Conservation (phyloP, 164 flowering plant genomes). For the Euptelea pleiosperma region DNA sequence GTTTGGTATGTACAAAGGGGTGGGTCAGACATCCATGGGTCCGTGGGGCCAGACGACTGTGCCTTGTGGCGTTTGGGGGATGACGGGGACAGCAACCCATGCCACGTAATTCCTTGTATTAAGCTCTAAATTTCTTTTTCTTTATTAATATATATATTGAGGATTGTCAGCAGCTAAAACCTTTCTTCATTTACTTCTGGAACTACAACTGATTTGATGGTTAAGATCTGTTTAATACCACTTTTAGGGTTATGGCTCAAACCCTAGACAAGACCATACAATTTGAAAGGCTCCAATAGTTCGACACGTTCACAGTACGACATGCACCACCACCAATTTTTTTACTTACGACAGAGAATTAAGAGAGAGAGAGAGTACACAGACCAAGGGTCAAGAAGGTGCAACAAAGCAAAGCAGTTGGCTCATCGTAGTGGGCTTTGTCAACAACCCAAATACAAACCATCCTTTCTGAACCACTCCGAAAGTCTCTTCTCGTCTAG, state of each 20-base stretch:
- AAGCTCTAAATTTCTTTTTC: too few species aligned
- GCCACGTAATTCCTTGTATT: too few species aligned
- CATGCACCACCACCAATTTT: constrained; percentile 7
- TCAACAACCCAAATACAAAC: constrained; percentile 16
- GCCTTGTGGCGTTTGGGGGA: too few species aligned
- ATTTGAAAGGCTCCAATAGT: not conserved
- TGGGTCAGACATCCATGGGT: too few species aligned
- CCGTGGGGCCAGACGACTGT: too few species aligned
- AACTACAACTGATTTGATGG: constrained; percentile 44
- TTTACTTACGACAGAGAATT: not conserved
- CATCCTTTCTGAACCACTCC: constrained; percentile 2
- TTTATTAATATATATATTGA: too few species aligned
- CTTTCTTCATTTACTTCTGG: too few species aligned
- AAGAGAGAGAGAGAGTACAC: constrained; percentile 2
- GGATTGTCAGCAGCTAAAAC: too few species aligned
- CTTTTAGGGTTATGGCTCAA: constrained; percentile 10
- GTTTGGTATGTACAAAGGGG: too few species aligned
- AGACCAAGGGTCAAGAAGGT: constrained; percentile 30
- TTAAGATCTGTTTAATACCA: constrained; percentile 22
- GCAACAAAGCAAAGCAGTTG: constrained; percentile 1
- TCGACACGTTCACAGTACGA: constrained; percentile 6
- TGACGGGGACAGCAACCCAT: too few species aligned
- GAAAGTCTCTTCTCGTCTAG: constrained; percentile 37
- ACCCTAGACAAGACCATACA: constrained; percentile 17
- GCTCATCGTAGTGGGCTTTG: constrained; percentile 1